Conservation (phyloP, 2,329 filamentous ascomycete genomes). For the Cercospora zeae-maydis region DNA sequence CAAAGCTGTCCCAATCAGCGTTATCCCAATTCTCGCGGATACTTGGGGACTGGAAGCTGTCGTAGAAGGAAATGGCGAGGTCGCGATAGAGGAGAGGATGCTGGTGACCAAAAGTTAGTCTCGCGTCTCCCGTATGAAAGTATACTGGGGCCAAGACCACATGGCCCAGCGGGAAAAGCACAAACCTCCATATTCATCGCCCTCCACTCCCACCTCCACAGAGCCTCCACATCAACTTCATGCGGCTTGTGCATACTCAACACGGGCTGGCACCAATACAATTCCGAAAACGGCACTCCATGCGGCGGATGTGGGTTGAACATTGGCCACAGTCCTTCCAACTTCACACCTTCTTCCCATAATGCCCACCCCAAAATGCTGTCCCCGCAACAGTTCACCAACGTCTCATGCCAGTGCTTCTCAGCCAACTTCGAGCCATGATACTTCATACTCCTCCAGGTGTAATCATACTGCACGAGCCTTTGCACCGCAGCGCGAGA, state of each 20-base stretch:
- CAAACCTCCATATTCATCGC: slow-evolving; percentile 28
- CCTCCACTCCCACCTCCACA: slow-evolving; percentile 49
- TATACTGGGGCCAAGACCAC: not conserved
- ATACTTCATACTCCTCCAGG: slow-evolving; percentile 38
- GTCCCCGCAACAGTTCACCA: slow-evolving; percentile 51
- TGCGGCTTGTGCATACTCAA: slow-evolving; percentile 50
- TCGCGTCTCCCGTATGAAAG: not conserved
- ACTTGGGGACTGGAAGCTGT: slow-evolving; percentile 18
- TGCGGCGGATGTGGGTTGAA: slow-evolving; percentile 51
- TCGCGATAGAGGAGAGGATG: slow-evolving; percentile 32
- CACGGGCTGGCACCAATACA: slow-evolving; percentile 52
- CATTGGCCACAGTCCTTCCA: slow-evolving; percentile 50
- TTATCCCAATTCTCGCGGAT: slow-evolving; percentile 37
- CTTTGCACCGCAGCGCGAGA: slow-evolving; percentile 47
- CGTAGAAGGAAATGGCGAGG: slow-evolving; percentile 32
- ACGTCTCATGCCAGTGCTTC: slow-evolving; percentile 40
- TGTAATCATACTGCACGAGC: slow-evolving; percentile 34
- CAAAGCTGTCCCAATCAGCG: slow-evolving; percentile 34
- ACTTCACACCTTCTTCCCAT: slow-evolving; percentile 40
- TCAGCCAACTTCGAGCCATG: slow-evolving; percentile 35
- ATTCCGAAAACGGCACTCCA: slow-evolving; percentile 46
- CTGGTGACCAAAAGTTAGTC: not conserved
- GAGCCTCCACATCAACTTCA: slow-evolving; percentile 47
- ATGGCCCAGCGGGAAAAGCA: not conserved
- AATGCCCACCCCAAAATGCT: slow-evolving; percentile 49